Evolutionary conservation across 352 stramenopile genomes (phyloP), one percentile per base, ranked within the genome.

Genomic region (Pythium coloratum): DNA sequence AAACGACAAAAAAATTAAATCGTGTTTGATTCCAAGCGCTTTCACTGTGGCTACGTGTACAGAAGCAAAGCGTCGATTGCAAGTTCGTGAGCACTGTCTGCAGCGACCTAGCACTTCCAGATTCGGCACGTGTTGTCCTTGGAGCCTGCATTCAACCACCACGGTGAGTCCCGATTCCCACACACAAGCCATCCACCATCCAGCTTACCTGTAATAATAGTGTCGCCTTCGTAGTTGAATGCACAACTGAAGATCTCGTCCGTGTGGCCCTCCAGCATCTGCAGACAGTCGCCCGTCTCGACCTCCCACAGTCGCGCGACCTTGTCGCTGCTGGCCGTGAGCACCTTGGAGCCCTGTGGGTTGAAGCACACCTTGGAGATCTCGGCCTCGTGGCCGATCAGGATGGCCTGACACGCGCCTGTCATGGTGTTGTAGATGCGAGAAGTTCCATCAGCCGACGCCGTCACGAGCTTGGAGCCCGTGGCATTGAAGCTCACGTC

Each of bases 201-300:
- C 8, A 3, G 75, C 89, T 59, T 49, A 98, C 94, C 94, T 67
- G 94, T 98, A 69, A 98, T 98, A 69, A 98, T 97, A n/a, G 94
- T 98, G 75, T 98, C 92, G 20, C 95, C 95, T 73, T 97, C 88
- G 71, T 98, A 98, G 79, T 98, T 98, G 84, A 98, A 98, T 33
- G 94, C 93, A 62, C 94, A 98, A 71, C 83, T 96, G 72, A 98
- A 98, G 76, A 99, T 98, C 68, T 99, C 94, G 70, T 98, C 94
- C n/a, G 92, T 98, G 83, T 99, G 95, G 24, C 96, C 96, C 64
- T 98, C 95, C 14, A 98, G 89, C 74, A 98, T 96, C 73, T 94
- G 84, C 32, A 98, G 75, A 66, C 94, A 98, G 66, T 98, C 92
- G 26, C 95, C 95, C 1, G 87, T 97, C 66, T 98, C 93, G 26